Percentiles rank a stretch among this genome's conserved stretches.
phyloP scores from a whole-genome alignment of 1,284 basidiomycete genomes.

The Sphagnurus paluster region DNA sequence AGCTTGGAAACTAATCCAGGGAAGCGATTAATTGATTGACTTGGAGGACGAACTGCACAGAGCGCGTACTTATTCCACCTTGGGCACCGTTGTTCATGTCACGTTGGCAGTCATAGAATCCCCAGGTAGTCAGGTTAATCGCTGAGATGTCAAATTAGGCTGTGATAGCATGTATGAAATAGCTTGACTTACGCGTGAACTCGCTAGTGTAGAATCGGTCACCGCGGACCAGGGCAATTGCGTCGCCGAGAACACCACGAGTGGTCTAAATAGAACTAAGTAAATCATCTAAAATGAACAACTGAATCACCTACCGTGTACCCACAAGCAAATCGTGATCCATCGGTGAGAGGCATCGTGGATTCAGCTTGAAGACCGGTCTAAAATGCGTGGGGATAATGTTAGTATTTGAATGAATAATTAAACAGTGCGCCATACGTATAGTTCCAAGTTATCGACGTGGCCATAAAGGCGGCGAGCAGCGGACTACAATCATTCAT shows the following conservation, averaged over 20 bases:
- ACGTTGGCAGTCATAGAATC: slow-evolving; percentile 42
- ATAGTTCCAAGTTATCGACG: slow-evolving; percentile 54
- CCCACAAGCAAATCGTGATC: slow-evolving; percentile 49
- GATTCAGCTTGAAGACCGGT: slow-evolving; percentile 54
- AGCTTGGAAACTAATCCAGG: slow-evolving; percentile 39
- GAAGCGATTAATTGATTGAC: not conserved
- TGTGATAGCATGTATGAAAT: not conserved
- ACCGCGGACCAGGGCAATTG: slow-evolving; percentile 50
- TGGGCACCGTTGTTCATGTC: slow-evolving; percentile 38
- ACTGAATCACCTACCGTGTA: slow-evolving; percentile 40
- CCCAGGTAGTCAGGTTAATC: slow-evolving; percentile 51
- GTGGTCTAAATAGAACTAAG: slow-evolving; percentile 28
- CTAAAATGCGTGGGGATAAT: slow-evolving; percentile 23
- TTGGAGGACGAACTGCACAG: slow-evolving; percentile 1
- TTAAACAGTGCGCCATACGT: slow-evolving; percentile 29
- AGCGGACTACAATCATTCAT: slow-evolving; percentile 26
- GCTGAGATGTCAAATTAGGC: slow-evolving; percentile 23
- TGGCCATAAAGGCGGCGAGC: slow-evolving; percentile 53
- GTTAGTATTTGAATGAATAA: not conserved
- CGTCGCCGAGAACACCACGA: slow-evolving; percentile 49
- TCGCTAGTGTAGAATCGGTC: slow-evolving; percentile 52
- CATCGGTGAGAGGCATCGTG: slow-evolving; percentile 48
- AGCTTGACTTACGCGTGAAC: slow-evolving; percentile 38
- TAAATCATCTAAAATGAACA: slow-evolving; percentile 24
- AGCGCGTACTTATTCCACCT: slow-evolving; percentile 32